Base-by-base conservation (phyloP, 1,284 basidiomycete species). In the Marasmius fiardii region DNA sequence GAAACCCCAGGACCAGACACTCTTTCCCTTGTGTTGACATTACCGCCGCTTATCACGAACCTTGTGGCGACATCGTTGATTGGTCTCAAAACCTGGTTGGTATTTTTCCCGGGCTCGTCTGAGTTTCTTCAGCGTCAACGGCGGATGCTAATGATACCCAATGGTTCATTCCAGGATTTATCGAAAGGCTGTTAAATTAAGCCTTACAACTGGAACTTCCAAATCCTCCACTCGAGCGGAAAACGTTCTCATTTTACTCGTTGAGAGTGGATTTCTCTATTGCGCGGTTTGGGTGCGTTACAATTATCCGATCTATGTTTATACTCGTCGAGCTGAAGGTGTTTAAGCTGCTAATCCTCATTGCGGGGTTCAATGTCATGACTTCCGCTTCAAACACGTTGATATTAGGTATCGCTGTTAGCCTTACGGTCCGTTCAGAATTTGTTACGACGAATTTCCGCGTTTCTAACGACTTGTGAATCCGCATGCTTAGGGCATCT, bases 331-430 rank as follows among this genome's bases (percentile, higher is more conserved):
- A 8, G 7, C 33, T 28, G 2, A 23, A 33, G 16, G 21, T 1
- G 28, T 8, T 18, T 20, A 4, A 56, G 54, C 41, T 56, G 4
- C 49, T 56, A 6, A 52, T 56, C 18, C 54, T 56, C 12, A 56
- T 56, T 24, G 54, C 54, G 24, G 54, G 54, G n/a, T 52, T 56
- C 26, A 49, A 52, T 28, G 54, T 56, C n/a, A 51, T 56, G 54
- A 51, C 39, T 31, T 26, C 54, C 12, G 49, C 54, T 18, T 45
- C 16, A 16, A 56, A 56, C 26, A 35, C 24, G 3, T 33, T 56
- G 12, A 51, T 56, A 8, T 28, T 56, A 14, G 54, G 54, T 47
- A 20, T 56, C 20, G 54, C 49, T 7, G 54, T 56, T 24, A 56
- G 54, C 33, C 49, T 56, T 43, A 56, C 54, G 39, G 54, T 56